A percentile compares a stretch with the other conserved stretches of the same genome.
Conservation (phyloP, 257 asterid genomes). For the Solanum tarapatanum region DNA sequence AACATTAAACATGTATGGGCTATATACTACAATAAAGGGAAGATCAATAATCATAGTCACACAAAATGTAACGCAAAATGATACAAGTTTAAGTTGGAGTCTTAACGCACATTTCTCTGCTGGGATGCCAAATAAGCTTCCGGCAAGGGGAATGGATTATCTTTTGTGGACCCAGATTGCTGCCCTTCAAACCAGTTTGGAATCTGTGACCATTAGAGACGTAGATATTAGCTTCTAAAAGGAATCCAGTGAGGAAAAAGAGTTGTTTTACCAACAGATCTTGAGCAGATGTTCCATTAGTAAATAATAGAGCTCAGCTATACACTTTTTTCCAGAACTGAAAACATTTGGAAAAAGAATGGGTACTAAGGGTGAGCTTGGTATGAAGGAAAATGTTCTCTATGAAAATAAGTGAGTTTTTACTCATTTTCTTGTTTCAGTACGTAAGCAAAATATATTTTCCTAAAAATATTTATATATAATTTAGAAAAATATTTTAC, state of each 20-base stretch:
- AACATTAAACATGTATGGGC: background rate
- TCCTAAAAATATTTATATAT: background rate
- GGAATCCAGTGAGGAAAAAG: background rate
- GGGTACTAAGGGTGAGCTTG: background rate
- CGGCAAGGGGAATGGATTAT: constrained; percentile 84
- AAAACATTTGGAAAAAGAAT: background rate
- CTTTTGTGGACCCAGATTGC: constrained; percentile 55
- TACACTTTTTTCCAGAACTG: background rate
- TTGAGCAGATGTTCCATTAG: background rate
- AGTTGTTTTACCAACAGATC: background rate
- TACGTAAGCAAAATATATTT: background rate
- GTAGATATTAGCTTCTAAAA: background rate
- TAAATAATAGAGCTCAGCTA: background rate
- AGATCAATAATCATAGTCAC: background rate
- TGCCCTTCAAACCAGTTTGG: constrained; percentile 76
- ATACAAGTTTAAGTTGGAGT: background rate
- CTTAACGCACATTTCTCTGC: constrained; percentile 58
- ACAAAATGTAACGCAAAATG: background rate
- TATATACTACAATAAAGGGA: background rate
- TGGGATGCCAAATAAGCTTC: constrained; percentile 72
- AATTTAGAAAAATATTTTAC: background rate
- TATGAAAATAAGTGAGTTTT: background rate
- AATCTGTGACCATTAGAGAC: constrained; percentile 27
- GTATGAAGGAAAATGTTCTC: background rate
- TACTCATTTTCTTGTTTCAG: background rate